Evolutionary conservation across 23 red algal genomes (phyloP).

Genomic region (Chondrus crispus): DNA sequence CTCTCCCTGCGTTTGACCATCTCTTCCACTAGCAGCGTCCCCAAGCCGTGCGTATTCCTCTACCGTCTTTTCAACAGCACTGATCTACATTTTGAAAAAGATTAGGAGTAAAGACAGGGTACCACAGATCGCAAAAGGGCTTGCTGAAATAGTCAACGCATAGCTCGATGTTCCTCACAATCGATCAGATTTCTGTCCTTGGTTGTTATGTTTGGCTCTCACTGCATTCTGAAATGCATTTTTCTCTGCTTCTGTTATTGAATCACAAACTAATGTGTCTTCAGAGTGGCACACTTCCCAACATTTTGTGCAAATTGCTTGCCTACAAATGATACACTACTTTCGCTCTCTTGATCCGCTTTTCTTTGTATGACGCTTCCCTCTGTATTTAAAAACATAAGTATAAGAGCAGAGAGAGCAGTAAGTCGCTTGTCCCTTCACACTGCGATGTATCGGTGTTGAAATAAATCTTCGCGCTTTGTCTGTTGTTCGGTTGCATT

Average conservation of each 20-base stretch:
- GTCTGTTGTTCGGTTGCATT: neutral
- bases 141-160: no score
- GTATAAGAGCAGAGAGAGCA: neutral
- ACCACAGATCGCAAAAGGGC: no score
- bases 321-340: neutral
- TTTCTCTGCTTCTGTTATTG: neutral
- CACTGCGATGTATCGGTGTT: neutral
- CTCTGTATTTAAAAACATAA: neutral
- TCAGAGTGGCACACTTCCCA: neutral
- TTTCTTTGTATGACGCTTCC: neutral
- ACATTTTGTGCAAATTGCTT: neutral
- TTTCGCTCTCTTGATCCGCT: neutral
- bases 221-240: neutral
- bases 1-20: no score
- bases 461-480: neutral
- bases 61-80: no score
- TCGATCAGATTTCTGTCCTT: no score
- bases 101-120: no score
- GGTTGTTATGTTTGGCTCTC: neutral
- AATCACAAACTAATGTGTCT: neutral
- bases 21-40: no score
- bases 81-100: no score
- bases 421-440: no score
- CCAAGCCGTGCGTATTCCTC: no score
- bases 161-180: no score